Evolutionary conservation across 2,329 filamentous ascomycete genomes (phyloP).

Genomic region (Fusarium sp.): DNA sequence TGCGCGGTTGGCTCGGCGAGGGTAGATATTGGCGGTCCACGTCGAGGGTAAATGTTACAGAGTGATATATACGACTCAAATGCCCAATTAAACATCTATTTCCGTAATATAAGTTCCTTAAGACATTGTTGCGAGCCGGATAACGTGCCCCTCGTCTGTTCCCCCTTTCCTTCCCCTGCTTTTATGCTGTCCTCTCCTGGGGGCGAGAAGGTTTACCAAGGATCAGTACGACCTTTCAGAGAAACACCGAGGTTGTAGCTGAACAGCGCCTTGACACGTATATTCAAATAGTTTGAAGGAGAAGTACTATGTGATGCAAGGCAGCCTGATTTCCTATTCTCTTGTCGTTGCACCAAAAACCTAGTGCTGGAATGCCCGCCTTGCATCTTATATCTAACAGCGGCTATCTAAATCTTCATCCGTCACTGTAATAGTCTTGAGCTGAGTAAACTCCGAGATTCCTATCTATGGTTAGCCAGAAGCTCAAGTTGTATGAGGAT

Average conservation of each 20-base stretch:
- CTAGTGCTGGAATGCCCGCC: neutral
- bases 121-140: too few species aligned
- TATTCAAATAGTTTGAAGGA: neutral
- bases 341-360: neutral
- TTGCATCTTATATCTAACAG: neutral
- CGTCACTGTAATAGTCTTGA: neutral
- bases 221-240: too few species aligned
- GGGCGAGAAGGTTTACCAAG: too few species aligned
- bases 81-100: neutral
- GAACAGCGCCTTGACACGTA: neutral
- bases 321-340: neutral
- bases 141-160: too few species aligned
- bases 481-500: neutral
- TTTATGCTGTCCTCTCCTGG: too few species aligned
- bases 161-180: too few species aligned
- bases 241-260: neutral
- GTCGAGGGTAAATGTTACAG: neutral
- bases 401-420: neutral
- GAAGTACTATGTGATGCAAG: neutral
- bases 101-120: too few species aligned
- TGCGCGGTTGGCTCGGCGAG: neutral
- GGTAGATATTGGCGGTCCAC: neutral
- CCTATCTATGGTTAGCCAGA: neutral
- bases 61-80: neutral
- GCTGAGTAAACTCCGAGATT: neutral